A percentile compares a stretch with the other conserved stretches of the same genome.
Evolutionary conservation across 805 yeast genomes (phyloP).

Genomic region (Wickerhamiella bombiphila): DNA sequence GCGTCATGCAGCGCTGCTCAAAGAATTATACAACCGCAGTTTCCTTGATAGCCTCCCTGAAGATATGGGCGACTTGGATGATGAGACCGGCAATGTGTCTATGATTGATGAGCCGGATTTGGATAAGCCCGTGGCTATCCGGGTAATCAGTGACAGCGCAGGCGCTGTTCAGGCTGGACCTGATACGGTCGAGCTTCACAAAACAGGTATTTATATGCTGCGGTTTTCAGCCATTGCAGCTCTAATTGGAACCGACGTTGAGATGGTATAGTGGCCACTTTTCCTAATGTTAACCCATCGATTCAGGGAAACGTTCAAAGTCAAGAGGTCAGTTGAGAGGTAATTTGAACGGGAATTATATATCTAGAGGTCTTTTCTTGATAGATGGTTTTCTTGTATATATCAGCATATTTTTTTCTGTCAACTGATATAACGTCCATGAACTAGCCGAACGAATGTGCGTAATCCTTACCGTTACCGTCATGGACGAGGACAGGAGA

Average conservation of each 20-base stretch:
- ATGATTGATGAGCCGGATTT: constrained; percentile 75
- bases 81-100: constrained; percentile 36
- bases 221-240: constrained; percentile 39
- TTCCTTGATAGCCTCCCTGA: constrained; percentile 57
- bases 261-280: constrained; percentile 7
- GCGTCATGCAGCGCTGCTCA: constrained; percentile 47
- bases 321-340: no score
- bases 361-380: background rate
- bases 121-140: constrained; percentile 62
- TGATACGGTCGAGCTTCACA: constrained; percentile 38
- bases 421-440: no score
- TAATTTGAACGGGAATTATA: no score
- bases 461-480: no score
- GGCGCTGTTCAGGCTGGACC: constrained; percentile 30
- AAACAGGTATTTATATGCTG: constrained; percentile 62
- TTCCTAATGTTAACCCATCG: no score
- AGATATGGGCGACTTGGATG: constrained; percentile 59
- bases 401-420: no score
- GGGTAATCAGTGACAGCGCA: constrained; percentile 30
- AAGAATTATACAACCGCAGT: constrained; percentile 50
- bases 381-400: background rate
- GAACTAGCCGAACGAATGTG: no score
- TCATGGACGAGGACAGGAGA: constrained; percentile 10
- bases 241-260: constrained; percentile 9
- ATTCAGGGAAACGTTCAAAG: no score